Evolutionary conservation across 2,329 filamentous ascomycete species (phyloP), one percentile per base, ranked within the genome.

Genomic region (Colletotrichum liaoningense): DNA sequence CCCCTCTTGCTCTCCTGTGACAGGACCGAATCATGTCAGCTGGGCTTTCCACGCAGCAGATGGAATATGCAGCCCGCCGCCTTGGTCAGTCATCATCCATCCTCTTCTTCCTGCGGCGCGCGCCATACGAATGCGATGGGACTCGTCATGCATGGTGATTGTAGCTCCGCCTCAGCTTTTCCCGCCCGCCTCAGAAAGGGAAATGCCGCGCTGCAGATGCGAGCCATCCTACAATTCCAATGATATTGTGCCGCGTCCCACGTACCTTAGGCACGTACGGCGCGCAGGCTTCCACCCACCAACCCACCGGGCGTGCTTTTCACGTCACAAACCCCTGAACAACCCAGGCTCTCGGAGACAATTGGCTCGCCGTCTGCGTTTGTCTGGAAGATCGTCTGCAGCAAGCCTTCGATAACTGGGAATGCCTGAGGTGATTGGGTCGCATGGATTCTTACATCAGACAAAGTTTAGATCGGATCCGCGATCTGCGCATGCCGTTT

Each of bases 1-100:
- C 54, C 69, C 66, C 69, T 59, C 69, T 56, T 28, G 52, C 56
- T 38, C 55, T 14, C 42, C 42, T n/a, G 19, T 52, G 57, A 64
- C 46, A 64, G 59, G 55, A 60, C 55, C 55, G 16, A 49, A 42
- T 30, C 46, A 22, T 38, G 55, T 69, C 70, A 73, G 59, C 66
- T 46, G 60, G 35, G 28, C 26, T 19, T 38, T 9, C 30, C 56
- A n/a, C 56, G 19, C 56, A 26, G 55, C 42, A 52, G 22, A 26
- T 38, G 24, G 52, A 62, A 38, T 69, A 52, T 60, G 49, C 67
- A 54, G 69, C 49, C 24, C 42, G 24, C 66, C 30, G 52, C 19
- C 66, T 69, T 55, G 58, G 70, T 69, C 70, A 73, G 70, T 60
- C 28, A 35, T 49, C 70, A 28, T 64, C 54, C 70, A 60, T 42